Evolutionary conservation across 805 yeast genomes (phyloP), one percentile per base, ranked within the genome.

Genomic region (Candida krabiensis): DNA sequence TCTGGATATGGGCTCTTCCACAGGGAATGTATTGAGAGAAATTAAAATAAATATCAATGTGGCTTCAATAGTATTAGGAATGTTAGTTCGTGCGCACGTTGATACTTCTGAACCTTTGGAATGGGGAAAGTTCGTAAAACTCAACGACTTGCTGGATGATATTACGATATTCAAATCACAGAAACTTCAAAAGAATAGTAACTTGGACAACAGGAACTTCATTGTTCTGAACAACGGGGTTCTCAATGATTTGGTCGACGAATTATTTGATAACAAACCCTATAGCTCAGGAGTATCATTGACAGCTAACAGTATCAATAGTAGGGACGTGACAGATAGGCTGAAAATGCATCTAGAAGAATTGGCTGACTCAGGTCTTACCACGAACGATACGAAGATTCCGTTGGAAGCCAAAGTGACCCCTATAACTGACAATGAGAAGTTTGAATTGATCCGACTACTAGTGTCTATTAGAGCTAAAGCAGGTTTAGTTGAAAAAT

Each of bases 391-490:
- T 9, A 22, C 25, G 16, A 33, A 22, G 18, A 24, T 15, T 4
- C 17, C 19, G 16, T 12, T 15, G 13, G 18, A 14, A 13, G 11
- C 21, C 12, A n/a, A 19, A 12, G 17, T 12, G 16, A 17, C 30
- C 3, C 25, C 43, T 2, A 24, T 24, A n/a, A 14, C 29, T 9
- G 33, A 22, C 8, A 21, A 26, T 2, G 47, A 55, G 19, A 49
- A 46, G 22, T 18, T 44, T 7, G 44, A 43, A 19, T 26, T 37
- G 13, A 26, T 44, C 2, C 30, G 53, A 24, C 22, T 49, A 5
- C 37, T 33, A 18, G 21, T 51, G 11, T 30, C 54, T 3, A 39
- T 53, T 18, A 32, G 55, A 15, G 32, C 47, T 4, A 57, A 56
- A 33, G 35, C 44, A 11, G 37, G 36, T 9, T 29, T 59, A 28